Base-by-base conservation (phyloP, 73 alveolate genomes). In the Paramecium pentaurelia region DNA sequence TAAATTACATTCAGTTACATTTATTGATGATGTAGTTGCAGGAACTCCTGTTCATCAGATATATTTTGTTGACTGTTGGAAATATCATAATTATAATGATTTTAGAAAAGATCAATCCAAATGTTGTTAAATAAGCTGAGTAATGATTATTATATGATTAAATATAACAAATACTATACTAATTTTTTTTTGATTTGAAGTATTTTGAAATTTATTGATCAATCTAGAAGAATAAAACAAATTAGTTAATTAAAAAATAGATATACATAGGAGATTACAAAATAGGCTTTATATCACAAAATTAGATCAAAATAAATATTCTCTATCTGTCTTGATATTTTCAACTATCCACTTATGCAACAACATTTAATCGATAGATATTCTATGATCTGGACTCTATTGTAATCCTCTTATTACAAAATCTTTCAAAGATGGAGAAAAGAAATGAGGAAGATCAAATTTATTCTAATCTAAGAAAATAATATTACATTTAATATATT, bases 401-500 rank as follows among this genome's bases (percentile, higher is more conserved):
- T 86, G 42, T 20, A 91, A 34, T 32, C 90, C 71, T 32, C 51
- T 36, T 27, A 7, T 20, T 12, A 92, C 92, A 22, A 92, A 68
- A 28, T 86, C 95, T 18, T 92, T 86, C 27, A 60, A 38, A 58
- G 88, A 37, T 16, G 58, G 75, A 58, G 95, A 92, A 32, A 86
- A 49, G 60, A 27, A 36, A 28, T 47, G 8, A 25, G 92, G 80
- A 18, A 92, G 36, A 71, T 32, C 88, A 70, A 84, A 84, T 77
- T 89, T 92, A 68, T 51, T 86, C 84, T 42, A 95, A 90, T 94
- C 4, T 60, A 64, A 64, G 58, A 49, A 4, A 75, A 70, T 40
- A 2, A 11, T 1, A 32, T 16, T 71, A 92, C 77, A 18, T 60
- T 16, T 32, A 58, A 40, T 10, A 54, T 86, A 28, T 54, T 86